Evolutionary conservation across 2,329 filamentous ascomycete species (phyloP).

Genomic region (Arachnopeziza araneosa): DNA sequence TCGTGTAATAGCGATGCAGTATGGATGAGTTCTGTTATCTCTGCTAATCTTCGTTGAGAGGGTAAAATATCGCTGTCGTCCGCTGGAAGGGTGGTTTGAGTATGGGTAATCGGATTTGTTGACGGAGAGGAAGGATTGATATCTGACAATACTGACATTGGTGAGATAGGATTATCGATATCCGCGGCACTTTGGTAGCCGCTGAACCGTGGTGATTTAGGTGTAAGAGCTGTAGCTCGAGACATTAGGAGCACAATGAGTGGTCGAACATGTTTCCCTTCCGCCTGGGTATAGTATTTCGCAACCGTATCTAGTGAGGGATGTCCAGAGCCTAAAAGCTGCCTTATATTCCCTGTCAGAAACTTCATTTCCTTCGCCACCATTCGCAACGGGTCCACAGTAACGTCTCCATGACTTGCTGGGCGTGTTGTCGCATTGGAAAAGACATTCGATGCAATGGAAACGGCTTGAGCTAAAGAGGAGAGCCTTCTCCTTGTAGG

Average conservation of each 20-base stretch:
- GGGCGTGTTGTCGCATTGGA: slow-evolving; percentile 55
- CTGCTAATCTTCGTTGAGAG: slow-evolving; percentile 85
- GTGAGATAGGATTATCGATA: slow-evolving; percentile 57
- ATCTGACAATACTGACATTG: slow-evolving; percentile 64
- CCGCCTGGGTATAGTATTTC: slow-evolving; percentile 95
- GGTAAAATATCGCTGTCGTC: slow-evolving; percentile 69
- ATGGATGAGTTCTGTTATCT: slow-evolving; percentile 97
- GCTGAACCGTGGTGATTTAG: slow-evolving; percentile 50
- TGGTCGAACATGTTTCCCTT: slow-evolving; percentile 94
- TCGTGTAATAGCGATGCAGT: slow-evolving; percentile 95
- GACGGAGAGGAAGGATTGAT: slow-evolving; percentile 64
- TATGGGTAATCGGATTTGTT: slow-evolving; percentile 40
- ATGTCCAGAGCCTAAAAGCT: slow-evolving; percentile 89
- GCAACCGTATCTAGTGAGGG: slow-evolving; percentile 90
- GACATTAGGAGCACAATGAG: slow-evolving; percentile 96
- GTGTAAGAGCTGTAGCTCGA: slow-evolving; percentile 75
- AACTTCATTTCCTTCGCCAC: slow-evolving; percentile 98
- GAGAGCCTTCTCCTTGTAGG: slow-evolving; percentile 48
- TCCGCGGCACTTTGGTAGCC: slow-evolving; percentile 28
- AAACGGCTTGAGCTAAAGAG: slow-evolving; percentile 71
- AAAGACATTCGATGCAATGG: slow-evolving; percentile 65
- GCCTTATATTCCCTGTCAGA: slow-evolving; percentile 85
- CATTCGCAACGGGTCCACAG: slow-evolving; percentile 79
- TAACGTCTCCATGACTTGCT: slow-evolving; percentile 59
- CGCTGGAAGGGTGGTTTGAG: slow-evolving; percentile 28